phyloP scores from a whole-genome alignment of 2,329 filamentous ascomycete species.

The Fusarium protoensiforme region DNA sequence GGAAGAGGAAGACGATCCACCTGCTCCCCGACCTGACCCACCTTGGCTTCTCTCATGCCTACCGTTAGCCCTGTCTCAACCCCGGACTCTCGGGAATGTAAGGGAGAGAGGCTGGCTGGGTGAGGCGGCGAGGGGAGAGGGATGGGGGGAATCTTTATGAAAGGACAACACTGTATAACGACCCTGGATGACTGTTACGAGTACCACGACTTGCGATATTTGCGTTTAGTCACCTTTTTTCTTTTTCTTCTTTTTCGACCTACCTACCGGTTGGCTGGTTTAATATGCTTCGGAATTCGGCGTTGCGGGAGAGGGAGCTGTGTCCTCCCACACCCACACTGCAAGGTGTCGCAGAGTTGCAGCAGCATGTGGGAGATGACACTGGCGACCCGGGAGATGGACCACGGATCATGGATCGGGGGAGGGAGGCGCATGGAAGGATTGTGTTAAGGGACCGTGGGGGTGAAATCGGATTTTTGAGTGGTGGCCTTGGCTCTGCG shows the following conservation, averaged over 20 bases:
- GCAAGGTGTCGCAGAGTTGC: constrained; percentile 11
- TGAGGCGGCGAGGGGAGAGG: constrained; percentile 1
- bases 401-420: constrained; percentile 25
- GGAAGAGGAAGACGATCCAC: constrained; percentile 15
- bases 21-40: constrained; percentile 7
- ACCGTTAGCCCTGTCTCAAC: background rate
- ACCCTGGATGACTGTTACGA: constrained; percentile 45
- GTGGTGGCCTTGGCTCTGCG: constrained; percentile 3
- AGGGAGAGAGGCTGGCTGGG: background rate
- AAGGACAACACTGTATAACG: constrained; percentile 38
- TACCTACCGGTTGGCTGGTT: constrained; percentile 35
- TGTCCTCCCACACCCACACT: constrained; percentile 5
- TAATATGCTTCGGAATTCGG: constrained; percentile 43
- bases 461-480: constrained; percentile 23
- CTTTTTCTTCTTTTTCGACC: background rate
- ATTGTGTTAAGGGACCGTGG: constrained; percentile 22
- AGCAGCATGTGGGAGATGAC: constrained; percentile 24
- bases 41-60: constrained; percentile 1
- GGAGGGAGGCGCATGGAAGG: constrained; percentile 29
- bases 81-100: constrained; percentile 9
- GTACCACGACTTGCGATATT: constrained; percentile 37
- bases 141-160: background rate
- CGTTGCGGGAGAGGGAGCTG: constrained; percentile 32
- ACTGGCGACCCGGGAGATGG: constrained; percentile 31
- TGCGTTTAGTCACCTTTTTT: constrained; percentile 33